A percentile compares a stretch with the other conserved stretches of the same genome.
These are phyloP conservation scores for Globisporangium cederbergense DNA, from an alignment of 352 stramenopile species.

Conservation along the genomic window DNA sequence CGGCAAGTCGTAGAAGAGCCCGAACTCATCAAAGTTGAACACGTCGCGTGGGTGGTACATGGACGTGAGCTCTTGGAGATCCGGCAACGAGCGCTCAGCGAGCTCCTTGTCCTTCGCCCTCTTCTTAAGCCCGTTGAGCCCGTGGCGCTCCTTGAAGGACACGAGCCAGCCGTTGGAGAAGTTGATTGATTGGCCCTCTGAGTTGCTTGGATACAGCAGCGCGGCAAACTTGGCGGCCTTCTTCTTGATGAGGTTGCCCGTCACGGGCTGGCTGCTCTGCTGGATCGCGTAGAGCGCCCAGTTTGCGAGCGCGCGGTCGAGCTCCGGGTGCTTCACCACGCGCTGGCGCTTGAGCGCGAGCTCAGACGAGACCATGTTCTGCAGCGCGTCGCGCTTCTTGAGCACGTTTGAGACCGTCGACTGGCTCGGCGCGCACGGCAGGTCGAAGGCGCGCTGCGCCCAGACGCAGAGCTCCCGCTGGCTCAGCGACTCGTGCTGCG, in stretches of 20 bases:
- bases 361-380: slow-evolving; percentile 29
- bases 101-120: neutral
- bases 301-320: slow-evolving; percentile 39
- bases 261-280: slow-evolving; percentile 17
- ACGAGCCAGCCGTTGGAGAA: slow-evolving; percentile 63
- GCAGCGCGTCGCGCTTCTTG: slow-evolving; percentile 35
- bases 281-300: slow-evolving; percentile 43
- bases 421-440: slow-evolving; percentile 40
- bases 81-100: slow-evolving; percentile 7
- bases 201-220: slow-evolving; percentile 20
- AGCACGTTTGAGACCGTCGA: slow-evolving; percentile 65
- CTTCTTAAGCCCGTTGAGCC: slow-evolving; percentile 4
- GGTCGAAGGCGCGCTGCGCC: slow-evolving; percentile 48
- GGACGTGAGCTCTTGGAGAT: slow-evolving; percentile 8
- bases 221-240: slow-evolving; percentile 34
- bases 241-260: slow-evolving; percentile 30
- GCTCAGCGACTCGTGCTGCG: slow-evolving; percentile 10
- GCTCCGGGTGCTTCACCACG: slow-evolving; percentile 44
- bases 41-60: slow-evolving; percentile 19
- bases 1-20: slow-evolving; percentile 20
- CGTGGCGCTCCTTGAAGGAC: slow-evolving; percentile 49
- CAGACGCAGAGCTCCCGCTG: slow-evolving; percentile 21
- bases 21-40: slow-evolving; percentile 24
- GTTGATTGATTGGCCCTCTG: slow-evolving; percentile 10
- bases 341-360: slow-evolving; percentile 35